Base-by-base conservation (phyloP, 78 protist species). In the Chrysochromulina tobinii region DNA sequence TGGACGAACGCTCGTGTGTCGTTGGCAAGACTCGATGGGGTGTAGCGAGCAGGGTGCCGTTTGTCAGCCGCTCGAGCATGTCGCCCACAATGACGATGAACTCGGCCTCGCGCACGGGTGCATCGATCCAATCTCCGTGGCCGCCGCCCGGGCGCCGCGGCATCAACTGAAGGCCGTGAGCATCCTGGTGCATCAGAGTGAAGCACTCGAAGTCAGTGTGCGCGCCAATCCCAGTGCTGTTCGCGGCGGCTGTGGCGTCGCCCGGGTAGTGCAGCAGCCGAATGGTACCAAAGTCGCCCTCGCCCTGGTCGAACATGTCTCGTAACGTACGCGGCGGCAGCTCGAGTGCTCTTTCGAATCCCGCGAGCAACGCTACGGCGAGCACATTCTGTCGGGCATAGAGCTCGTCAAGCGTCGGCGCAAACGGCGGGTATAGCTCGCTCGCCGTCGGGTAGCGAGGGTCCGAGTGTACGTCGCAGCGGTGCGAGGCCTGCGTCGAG, bases 171-270 rank as follows among this genome's bases (percentile, higher is more conserved):
- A 87, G 67, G 4, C 90, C 90, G 3, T 75, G 83, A 5, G 90
- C 90, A 23, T 48, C 2, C 51, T 87, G 90, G 59, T 87, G 90
- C 79, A 87, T 87, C 20, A 87, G 59, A 55, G 90, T 87, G 90
- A 87, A 87, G 59, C 18, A 11, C 9, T 85, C 89, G 15, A 85
- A 85, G 54, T 85, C 89, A 0, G 89, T 85, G 55, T 85, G 89
- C 15, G 89, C 23, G 8, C 59, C 3, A n/a, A 85, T 85, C 20
- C 89, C 89, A 0, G 3, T 15, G 20, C 20, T 17, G 68, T 6
- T 7, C 15, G 58, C 87, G 20, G 1, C 27, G 12, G 64, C 64
- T 59, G 64, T 59, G 7, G 64, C 7, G 23, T 59, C 23, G 38
- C 85, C 88, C 23, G 88, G 88, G 18, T 83, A 83, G 88, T 53